Conservation (phyloP, 2,329 filamentous ascomycete genomes). For the Xylaria sp. region DNA sequence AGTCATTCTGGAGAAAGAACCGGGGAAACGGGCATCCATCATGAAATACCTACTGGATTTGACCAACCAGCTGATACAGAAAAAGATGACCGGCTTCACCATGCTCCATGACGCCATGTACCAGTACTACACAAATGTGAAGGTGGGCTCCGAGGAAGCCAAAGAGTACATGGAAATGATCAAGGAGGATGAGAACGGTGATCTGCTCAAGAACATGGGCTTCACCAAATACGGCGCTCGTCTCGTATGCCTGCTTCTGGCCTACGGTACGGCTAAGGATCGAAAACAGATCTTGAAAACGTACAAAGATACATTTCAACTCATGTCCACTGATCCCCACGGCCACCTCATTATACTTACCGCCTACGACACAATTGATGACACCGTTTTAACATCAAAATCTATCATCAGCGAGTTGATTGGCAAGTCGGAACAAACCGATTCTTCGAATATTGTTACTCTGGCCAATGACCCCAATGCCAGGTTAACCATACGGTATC, state of each 20-base stretch:
- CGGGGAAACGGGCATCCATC: slow-evolving; percentile 87
- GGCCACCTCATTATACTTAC: slow-evolving; percentile 85
- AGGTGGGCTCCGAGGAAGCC: slow-evolving; percentile 80
- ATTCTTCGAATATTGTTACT: slow-evolving; percentile 71
- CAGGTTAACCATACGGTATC: slow-evolving; percentile 78
- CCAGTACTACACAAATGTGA: slow-evolving; percentile 88
- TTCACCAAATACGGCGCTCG: slow-evolving; percentile 91
- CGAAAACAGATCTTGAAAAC: slow-evolving; percentile 87
- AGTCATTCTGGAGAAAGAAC: slow-evolving; percentile 77
- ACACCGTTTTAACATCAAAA: slow-evolving; percentile 89
- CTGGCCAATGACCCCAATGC: slow-evolving; percentile 73
- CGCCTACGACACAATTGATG: slow-evolving; percentile 91
- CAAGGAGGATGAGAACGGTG: slow-evolving; percentile 90
- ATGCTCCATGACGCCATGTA: slow-evolving; percentile 99
- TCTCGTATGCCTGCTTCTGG: slow-evolving; percentile 82
- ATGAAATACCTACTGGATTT: slow-evolving; percentile 86
- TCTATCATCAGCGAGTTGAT: slow-evolving; percentile 88
- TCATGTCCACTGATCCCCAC: slow-evolving; percentile 82
- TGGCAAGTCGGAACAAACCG: slow-evolving; percentile 72
- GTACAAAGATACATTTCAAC: slow-evolving; percentile 88
- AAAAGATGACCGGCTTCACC: slow-evolving; percentile 96
- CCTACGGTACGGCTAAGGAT: slow-evolving; percentile 90
- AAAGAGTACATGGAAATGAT: slow-evolving; percentile 89
- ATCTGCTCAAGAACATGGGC: slow-evolving; percentile 92
- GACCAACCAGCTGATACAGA: slow-evolving; percentile 93